Evolutionary conservation across 495 filamentous ascomycete genomes (phyloP).

Genomic region (Lichina pygmaea): DNA sequence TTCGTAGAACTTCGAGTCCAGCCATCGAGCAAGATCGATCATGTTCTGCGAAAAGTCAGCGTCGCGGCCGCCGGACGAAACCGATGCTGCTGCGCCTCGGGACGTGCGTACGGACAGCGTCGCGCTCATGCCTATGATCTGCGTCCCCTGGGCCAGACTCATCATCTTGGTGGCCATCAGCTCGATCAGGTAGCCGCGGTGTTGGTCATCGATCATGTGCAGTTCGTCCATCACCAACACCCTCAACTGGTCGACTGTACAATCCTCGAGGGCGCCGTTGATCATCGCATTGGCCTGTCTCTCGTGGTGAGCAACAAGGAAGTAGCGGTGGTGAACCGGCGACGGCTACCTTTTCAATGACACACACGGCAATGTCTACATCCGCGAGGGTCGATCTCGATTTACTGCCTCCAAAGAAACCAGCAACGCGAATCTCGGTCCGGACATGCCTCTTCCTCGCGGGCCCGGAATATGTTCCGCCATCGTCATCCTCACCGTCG

Average conservation of each 20-base stretch:
- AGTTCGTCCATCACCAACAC: constrained; percentile 55
- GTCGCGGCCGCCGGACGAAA: neutral
- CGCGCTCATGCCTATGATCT: constrained; percentile 66
- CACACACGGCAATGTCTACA: constrained; percentile 57
- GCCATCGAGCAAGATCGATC: constrained; percentile 39
- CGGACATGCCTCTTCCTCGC: constrained; percentile 8
- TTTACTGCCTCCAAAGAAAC: constrained; percentile 50
- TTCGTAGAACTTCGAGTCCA: constrained; percentile 41
- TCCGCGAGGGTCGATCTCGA: constrained; percentile 39
- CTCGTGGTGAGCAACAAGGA: too few species aligned
- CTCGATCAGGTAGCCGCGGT: constrained; percentile 58
- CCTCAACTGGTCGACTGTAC: constrained; percentile 32
- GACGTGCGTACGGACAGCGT: constrained; percentile 31
- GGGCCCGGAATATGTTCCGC: constrained; percentile 2
- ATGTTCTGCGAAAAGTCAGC: constrained; percentile 26
- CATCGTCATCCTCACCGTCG: constrained; percentile 8
- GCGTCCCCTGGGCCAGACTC: constrained; percentile 36
- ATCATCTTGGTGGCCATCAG: constrained; percentile 57
- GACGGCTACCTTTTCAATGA: constrained; percentile 46
- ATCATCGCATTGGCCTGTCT: constrained; percentile 50
- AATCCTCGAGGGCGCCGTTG: constrained; percentile 49
- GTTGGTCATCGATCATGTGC: constrained; percentile 60
- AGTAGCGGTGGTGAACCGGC: neutral
- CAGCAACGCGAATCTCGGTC: constrained; percentile 30
- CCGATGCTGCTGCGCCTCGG: constrained; percentile 1